These are phyloP conservation scores for Cyberlindnera amylophila DNA, from an alignment of 805 yeast genomes.

Conservation along the genomic window DNA sequence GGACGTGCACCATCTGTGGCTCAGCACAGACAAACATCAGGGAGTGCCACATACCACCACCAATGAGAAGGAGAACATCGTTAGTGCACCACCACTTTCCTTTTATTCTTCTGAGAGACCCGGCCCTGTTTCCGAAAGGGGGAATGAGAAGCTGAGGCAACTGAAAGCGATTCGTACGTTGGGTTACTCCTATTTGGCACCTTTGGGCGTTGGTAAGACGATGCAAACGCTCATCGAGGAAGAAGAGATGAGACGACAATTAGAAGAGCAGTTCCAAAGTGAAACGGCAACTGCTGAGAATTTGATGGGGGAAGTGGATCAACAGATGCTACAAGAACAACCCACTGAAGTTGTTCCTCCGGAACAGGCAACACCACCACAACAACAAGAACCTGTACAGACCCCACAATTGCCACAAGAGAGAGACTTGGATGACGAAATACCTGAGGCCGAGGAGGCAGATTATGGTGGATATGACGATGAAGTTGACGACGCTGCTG, in stretches of 20 bases:
- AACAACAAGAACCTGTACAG: conserved; percentile 5
- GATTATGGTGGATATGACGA: conserved; percentile 45
- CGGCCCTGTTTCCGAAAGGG: conserved; percentile 27
- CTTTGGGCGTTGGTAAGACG: conserved; percentile 59
- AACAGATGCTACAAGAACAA: conserved; percentile 1
- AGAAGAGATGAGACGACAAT: conserved; percentile 23
- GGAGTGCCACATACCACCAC: conserved; percentile 13
- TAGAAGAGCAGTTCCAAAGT: conserved; percentile 25
- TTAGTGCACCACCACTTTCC: conserved; percentile 49
- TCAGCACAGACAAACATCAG: conserved; percentile 9
- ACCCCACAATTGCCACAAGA: background rate
- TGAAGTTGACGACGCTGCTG: conserved; percentile 30
- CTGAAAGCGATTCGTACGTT: conserved; percentile 35
- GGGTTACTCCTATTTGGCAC: conserved; percentile 49
- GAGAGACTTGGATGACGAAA: conserved; percentile 14
- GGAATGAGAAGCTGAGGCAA: conserved; percentile 18
- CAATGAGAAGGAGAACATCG: conserved; percentile 2
- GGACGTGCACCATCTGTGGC: conserved; percentile 45
- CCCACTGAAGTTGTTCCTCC: background rate
- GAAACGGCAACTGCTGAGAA: conserved; percentile 28
- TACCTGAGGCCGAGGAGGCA: conserved; percentile 18
- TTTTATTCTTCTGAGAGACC: conserved; percentile 49
- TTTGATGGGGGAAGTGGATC: conserved; percentile 29
- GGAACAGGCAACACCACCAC: too few relatives aligned
- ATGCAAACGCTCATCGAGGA: conserved; percentile 38